Base-by-base conservation (phyloP, 768 basidiomycete genomes). In the Termitomyces sp. region DNA sequence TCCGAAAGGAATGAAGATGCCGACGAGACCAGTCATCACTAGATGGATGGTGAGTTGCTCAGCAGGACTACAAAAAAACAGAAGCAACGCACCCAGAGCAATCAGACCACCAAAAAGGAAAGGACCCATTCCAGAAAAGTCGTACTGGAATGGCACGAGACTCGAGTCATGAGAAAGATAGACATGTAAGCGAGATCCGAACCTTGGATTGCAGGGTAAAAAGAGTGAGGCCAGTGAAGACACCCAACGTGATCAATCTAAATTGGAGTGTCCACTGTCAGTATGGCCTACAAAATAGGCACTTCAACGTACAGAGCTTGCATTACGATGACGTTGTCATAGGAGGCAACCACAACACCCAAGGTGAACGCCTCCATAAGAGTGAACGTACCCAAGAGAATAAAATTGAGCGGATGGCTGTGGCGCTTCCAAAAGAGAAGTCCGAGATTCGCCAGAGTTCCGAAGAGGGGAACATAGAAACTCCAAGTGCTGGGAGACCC, bases 191-290 rank as follows among this genome's bases (percentile, higher is more conserved):
- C 44, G 12, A 59, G 57, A 29, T 14, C 53, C 77, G 19, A 59
- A 89, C 90, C 80, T 96, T 96, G 57, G 90, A 92, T 70, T 96
- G 95, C 69, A 97, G 78, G 0, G 97, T 98, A 77, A 97, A 98
- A 52, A 98, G 71, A 0, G 95, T 98, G 60, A 99, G 74, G 6
- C 95, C 97, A 40, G 93, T 71, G 82, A 99, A 98, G 44, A 98
- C 87, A 14, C 94, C 94, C 3, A 91, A 75, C 0, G 95, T 97
- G 65, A 98, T 93, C 52, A 96, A 71, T 53, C 89, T 88, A 68
- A 21, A 45, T 34, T 31, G 23, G 14, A 55, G 40, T 31, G 53
- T 21, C 34, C 40, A 35, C 53, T 35, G 64, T 65, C 32, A 64
- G 56, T 40, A 29, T 46, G 19, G 32, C 1, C 31, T 38, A 16